phyloP scores from a whole-genome alignment of 768 basidiomycete genomes.

The Sarcodon sp. region DNA sequence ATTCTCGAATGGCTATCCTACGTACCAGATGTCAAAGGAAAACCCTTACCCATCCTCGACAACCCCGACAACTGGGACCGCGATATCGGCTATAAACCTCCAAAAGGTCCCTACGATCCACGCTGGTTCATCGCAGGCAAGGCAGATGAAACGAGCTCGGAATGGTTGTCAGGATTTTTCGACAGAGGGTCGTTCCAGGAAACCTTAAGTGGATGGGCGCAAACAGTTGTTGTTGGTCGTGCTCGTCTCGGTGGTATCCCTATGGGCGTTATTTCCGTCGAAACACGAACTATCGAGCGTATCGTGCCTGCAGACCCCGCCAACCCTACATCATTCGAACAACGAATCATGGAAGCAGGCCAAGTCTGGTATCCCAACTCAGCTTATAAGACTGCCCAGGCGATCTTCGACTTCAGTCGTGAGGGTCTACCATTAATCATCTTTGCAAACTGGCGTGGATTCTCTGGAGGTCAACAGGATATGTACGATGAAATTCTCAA shows the following conservation, averaged over 20 bases:
- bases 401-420: conserved; percentile 97
- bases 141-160: conserved; percentile 61
- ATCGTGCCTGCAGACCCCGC: conserved; percentile 96
- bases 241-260: conserved; percentile 95
- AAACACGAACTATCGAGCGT: conserved; percentile 94
- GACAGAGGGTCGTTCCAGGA: conserved; percentile 98
- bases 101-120: conserved; percentile 93
- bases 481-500: conserved; percentile 98
- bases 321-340: conserved; percentile 92
- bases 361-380: conserved; percentile 99
- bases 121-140: conserved; percentile 98
- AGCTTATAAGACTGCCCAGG: conserved; percentile 98
- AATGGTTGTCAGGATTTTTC: conserved; percentile 88
- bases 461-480: conserved; percentile 98
- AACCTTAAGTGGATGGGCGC: conserved; percentile 97
- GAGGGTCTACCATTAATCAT: conserved; percentile 96
- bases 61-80: conserved; percentile 82
- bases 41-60: conserved; percentile 66
- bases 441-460: conserved; percentile 99
- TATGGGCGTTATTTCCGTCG: conserved; percentile 95
- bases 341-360: conserved; percentile 98
- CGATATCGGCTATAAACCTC: conserved; percentile 77
- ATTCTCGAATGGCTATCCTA: conserved; percentile 95
- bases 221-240: conserved; percentile 95
- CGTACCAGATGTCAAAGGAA: conserved; percentile 74